phyloP scores from a whole-genome alignment of 768 basidiomycete species.

The Amanita muscaria region DNA sequence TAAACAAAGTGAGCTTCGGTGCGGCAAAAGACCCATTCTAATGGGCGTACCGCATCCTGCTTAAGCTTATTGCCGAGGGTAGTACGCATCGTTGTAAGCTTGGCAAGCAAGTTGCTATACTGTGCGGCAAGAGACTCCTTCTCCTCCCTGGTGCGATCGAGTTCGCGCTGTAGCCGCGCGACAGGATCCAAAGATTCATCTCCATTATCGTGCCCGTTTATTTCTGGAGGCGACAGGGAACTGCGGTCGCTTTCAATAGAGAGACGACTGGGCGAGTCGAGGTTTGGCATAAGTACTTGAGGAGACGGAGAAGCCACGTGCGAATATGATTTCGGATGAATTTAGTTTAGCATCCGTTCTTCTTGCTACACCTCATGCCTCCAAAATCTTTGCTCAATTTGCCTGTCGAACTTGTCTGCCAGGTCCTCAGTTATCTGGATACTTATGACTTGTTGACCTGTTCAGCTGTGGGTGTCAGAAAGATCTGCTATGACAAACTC shows the following conservation, averaged over 20 bases:
- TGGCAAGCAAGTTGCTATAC: conserved; percentile 78
- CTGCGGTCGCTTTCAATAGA: conserved; percentile 41
- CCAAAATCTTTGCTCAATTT: conserved; percentile 8
- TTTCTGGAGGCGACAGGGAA: conserved; percentile 18
- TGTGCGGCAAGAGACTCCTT: conserved; percentile 82
- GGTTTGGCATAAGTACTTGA: background rate
- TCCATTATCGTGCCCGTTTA: conserved; percentile 27
- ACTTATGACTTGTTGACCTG: conserved; percentile 16
- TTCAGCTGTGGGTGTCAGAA: conserved; percentile 6
- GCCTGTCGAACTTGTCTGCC: conserved; percentile 20
- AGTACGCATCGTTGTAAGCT: conserved; percentile 88
- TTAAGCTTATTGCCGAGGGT: conserved; percentile 90
- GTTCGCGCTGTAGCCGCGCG: conserved; percentile 59
- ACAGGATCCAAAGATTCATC: conserved; percentile 42
- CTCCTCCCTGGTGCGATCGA: conserved; percentile 70
- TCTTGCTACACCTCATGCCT: too few species aligned
- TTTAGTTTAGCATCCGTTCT: too few species aligned
- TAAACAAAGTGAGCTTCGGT: conserved; percentile 26
- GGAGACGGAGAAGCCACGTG: conserved; percentile 2
- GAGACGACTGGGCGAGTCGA: conserved; percentile 22
- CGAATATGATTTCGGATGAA: too few species aligned
- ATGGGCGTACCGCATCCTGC: conserved; percentile 78
- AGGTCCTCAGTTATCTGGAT: conserved; percentile 17
- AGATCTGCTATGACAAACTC: background rate
- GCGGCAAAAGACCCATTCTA: background rate